Conservation (phyloP, 495 filamentous ascomycete species). For the Aspergillus carlsbadensis region DNA sequence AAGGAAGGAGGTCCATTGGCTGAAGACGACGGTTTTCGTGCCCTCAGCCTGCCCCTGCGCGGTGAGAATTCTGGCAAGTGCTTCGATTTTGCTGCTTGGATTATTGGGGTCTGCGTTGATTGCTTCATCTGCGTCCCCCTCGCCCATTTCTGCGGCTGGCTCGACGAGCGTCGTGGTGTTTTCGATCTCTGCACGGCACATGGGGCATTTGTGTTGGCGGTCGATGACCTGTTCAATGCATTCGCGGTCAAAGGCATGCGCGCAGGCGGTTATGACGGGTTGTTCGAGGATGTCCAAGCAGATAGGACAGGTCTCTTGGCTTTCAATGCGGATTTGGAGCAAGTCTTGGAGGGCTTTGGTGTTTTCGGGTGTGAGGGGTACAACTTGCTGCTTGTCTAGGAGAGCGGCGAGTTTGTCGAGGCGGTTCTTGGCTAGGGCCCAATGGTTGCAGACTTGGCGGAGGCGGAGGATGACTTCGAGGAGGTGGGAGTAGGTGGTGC, state of each 20-base stretch:
- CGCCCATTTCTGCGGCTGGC: conserved; percentile 55
- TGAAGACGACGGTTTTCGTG: conserved; percentile 87
- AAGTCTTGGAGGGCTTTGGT: conserved; percentile 70
- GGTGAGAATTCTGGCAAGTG: conserved; percentile 73
- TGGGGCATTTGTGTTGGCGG: conserved; percentile 78
- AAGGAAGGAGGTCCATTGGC: conserved; percentile 91
- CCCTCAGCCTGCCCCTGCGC: conserved; percentile 64
- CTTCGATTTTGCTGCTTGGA: conserved; percentile 81
- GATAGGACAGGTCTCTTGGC: conserved; percentile 79
- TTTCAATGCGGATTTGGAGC: conserved; percentile 76
- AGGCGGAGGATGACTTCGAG: conserved; percentile 83
- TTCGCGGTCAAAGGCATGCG: conserved; percentile 72
- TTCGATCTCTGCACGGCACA: conserved; percentile 75
- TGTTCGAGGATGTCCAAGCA: conserved; percentile 73
- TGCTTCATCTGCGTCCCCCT: conserved; percentile 36
- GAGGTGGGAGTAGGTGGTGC: conserved; percentile 60
- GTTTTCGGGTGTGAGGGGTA: conserved; percentile 74
- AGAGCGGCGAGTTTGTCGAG: conserved; percentile 67
- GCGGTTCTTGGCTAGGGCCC: conserved; percentile 74
- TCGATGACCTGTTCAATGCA: conserved; percentile 82
- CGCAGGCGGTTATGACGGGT: conserved; percentile 87
- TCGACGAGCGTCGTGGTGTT: conserved; percentile 61
- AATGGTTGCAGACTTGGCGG: conserved; percentile 86
- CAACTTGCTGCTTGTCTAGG: conserved; percentile 63
- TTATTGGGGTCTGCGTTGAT: conserved; percentile 58